Evolutionary conservation across 306 rosid species (phyloP).

Genomic region (Vachellia collinsii): DNA sequence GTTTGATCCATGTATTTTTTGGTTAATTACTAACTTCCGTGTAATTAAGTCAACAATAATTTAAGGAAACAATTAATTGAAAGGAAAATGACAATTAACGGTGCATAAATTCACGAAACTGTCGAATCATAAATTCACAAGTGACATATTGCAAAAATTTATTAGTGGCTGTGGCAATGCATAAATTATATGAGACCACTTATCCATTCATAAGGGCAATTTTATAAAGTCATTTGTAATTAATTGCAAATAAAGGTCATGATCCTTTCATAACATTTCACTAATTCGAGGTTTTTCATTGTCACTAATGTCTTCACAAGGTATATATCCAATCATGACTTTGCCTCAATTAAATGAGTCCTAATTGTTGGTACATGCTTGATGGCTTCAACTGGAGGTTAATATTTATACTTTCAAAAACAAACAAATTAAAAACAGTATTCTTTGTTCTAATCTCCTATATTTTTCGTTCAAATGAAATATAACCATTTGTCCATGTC

Average conservation of each 20-base stretch:
- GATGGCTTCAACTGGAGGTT: constrained; percentile 22
- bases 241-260: background rate
- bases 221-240: background rate
- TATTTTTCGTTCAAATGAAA: background rate
- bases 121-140: too few relatives aligned
- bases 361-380: constrained; percentile 33
- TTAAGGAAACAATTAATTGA: constrained; percentile 8
- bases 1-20: constrained; percentile 30
- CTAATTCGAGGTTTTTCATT: background rate
- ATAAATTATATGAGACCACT: too few relatives aligned
- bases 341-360: background rate
- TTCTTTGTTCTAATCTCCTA: too few relatives aligned
- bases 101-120: too few relatives aligned
- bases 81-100: background rate
- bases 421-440: background rate
- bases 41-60: constrained; percentile 25
- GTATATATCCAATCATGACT: background rate
- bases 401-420: constrained; percentile 28
- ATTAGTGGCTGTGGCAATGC: too few relatives aligned
- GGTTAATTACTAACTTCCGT: constrained; percentile 30
- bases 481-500: background rate
- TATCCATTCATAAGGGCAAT: background rate
- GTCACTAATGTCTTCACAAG: background rate
- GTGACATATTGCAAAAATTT: too few relatives aligned
- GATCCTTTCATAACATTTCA: background rate